Conservation (phyloP, 2,329 filamentous ascomycete species). For the Pseudocercospora eumusae region DNA sequence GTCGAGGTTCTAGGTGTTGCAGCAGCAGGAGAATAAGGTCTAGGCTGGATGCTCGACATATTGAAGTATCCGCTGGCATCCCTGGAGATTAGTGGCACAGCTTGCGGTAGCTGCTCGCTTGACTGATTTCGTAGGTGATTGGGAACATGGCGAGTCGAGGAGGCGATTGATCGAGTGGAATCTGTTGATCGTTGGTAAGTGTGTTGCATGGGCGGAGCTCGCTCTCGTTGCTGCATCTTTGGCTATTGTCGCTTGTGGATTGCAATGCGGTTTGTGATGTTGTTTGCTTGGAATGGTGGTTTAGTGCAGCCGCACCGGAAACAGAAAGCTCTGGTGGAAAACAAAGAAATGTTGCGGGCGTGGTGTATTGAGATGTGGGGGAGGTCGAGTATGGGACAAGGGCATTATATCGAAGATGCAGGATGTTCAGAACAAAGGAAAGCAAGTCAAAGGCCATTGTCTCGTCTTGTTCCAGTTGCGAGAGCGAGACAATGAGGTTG, state of each 20-base stretch:
- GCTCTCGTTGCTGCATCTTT: constrained; percentile 9
- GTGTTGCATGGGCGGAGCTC: neutral
- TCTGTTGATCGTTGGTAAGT: constrained; percentile 2
- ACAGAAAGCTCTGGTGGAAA: neutral
- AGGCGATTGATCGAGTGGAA: neutral
- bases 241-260: neutral
- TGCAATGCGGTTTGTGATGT: neutral
- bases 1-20: neutral
- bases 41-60: neutral
- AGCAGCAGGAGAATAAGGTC: constrained; percentile 1
- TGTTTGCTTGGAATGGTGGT: neutral
- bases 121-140: constrained; percentile 1
- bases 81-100: neutral
- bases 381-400: neutral
- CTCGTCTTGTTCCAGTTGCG: neutral
- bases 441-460: neutral
- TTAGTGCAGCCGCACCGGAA: constrained; percentile 11
- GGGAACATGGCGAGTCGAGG: neutral
- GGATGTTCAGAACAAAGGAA: neutral
- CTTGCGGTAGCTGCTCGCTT: neutral
- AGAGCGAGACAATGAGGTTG: neutral
- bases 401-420: constrained; percentile 6
- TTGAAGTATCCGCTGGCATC: constrained; percentile 1
- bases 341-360: constrained; percentile 2
- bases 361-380: constrained; percentile 1